phyloP scores from a whole-genome alignment of 169 alveolate genomes.

The Fabrea salina region DNA sequence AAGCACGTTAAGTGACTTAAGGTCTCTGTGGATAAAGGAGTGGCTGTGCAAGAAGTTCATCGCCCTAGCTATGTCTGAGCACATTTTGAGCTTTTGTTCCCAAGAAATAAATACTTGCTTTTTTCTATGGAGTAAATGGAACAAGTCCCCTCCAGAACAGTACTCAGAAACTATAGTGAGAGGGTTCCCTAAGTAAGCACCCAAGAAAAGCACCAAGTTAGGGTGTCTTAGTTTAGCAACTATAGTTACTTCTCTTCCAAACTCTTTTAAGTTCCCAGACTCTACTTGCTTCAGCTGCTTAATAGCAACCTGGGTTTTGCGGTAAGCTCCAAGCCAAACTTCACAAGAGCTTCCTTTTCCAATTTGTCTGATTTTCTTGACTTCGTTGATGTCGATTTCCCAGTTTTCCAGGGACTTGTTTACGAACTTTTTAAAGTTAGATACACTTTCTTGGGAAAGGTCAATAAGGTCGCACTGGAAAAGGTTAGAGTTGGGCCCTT shows the following conservation, averaged over 20 bases:
- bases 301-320: constrained; percentile 71
- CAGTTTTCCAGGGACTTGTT: neutral
- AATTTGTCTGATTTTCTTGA: constrained; percentile 26
- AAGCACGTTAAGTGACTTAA: constrained; percentile 82
- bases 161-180: constrained; percentile 76
- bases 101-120: constrained; percentile 48
- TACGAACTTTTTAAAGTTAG: neutral
- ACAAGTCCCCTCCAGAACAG: constrained; percentile 83
- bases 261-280: constrained; percentile 48
- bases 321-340: constrained; percentile 63
- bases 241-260: constrained; percentile 71
- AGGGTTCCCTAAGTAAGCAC: constrained; percentile 58
- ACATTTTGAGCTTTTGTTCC: constrained; percentile 68
- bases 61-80: constrained; percentile 83
- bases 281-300: constrained; percentile 46
- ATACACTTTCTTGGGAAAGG: neutral
- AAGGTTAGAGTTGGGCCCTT: neutral
- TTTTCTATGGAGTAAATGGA: constrained; percentile 69
- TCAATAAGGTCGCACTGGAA: neutral
- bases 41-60: constrained; percentile 82
- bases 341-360: constrained; percentile 76
- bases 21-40: constrained; percentile 87
- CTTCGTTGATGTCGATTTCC: constrained; percentile 32
- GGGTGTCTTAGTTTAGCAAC: constrained; percentile 75
- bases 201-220: constrained; percentile 77